Percentiles rank a stretch among this genome's conserved stretches.
Evolutionary conservation across 2,329 filamentous ascomycete species (phyloP).

Genomic region (Trichophyton mentagrophytes): DNA sequence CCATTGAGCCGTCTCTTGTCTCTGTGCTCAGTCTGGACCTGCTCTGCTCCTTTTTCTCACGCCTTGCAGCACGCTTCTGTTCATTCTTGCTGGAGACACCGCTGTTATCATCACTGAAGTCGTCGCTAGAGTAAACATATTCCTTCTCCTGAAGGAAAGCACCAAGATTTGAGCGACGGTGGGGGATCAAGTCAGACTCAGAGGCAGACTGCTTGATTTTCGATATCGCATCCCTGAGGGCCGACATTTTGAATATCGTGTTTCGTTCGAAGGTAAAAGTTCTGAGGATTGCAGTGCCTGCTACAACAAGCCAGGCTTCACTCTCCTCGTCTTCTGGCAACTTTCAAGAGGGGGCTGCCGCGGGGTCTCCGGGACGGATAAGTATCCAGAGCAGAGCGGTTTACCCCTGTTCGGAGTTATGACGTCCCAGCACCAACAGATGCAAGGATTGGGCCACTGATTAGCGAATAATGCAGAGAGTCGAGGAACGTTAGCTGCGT

Average conservation of each 20-base stretch:
- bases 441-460: not conserved
- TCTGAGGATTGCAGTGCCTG: not conserved
- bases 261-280: not conserved
- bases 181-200: slow-evolving; percentile 21
- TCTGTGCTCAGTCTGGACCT: slow-evolving; percentile 27
- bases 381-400: not conserved
- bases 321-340: not conserved
- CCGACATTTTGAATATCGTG: slow-evolving; percentile 23
- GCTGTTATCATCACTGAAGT: slow-evolving; percentile 28
- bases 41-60: slow-evolving; percentile 25
- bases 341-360: not conserved
- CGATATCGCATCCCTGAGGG: slow-evolving; percentile 34
- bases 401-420: not conserved
- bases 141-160: slow-evolving; percentile 31
- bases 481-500: not conserved
- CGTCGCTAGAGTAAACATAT: slow-evolving; percentile 33
- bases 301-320: not conserved
- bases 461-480: not conserved
- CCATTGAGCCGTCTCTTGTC: slow-evolving; percentile 11
- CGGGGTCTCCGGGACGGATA: not conserved
- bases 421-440: not conserved
- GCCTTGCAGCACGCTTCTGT: slow-evolving; percentile 30
- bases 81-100: slow-evolving; percentile 31
- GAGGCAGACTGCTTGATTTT: slow-evolving; percentile 26
- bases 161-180: slow-evolving; percentile 29